Evolutionary conservation across 305 asterid species (phyloP), one percentile per base, ranked within the genome.

Genomic region (Coffea humblotiana): DNA sequence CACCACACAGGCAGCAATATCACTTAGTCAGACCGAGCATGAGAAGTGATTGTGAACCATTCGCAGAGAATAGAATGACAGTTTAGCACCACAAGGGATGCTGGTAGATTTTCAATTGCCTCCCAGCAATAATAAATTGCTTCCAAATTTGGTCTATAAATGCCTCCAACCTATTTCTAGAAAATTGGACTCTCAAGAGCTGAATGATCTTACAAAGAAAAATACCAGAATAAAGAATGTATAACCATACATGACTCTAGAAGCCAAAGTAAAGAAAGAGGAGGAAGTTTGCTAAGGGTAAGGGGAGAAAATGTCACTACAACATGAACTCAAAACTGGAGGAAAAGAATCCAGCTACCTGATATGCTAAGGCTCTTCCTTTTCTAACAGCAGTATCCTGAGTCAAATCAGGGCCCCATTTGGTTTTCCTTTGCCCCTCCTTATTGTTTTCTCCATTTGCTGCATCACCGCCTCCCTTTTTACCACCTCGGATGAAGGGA

Each of bases 321-420:
- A 69, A 21, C 29, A 52, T 45, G 40, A 25, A 29, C 9, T 70
- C 67, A 51, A 81, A 56, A 83, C 19, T 32, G 49, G 63, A 72
- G 64, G 52, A 81, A 76, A 52, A 77, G 60, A 67, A 43, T 77
- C 76, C 6, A 74, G 58, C 79, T 89, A 94, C 98, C 99, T 94
- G 96, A 88, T 94, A 95, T 2, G 98, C 93, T 80, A 82, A 81
- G 56, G 96, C 90, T 86, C 96, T 90, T 80, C 92, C 97, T 87
- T 88, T 95, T 71, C 93, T 88, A 77, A 92, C 94, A 80, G 94
- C 79, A 70, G 91, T 60, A 84, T 92, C 99, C 83, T 86, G 84
- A 29, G 93, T 86, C 63, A 89, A 88, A 88, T 94, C 98, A 79
- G 95, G 92, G 74, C 96, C 95, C 99, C 99, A 95, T 90, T 89